Evolutionary conservation across 768 basidiomycete genomes (phyloP), one percentile per base, ranked within the genome.

Genomic region (Termitomyces sp.): DNA sequence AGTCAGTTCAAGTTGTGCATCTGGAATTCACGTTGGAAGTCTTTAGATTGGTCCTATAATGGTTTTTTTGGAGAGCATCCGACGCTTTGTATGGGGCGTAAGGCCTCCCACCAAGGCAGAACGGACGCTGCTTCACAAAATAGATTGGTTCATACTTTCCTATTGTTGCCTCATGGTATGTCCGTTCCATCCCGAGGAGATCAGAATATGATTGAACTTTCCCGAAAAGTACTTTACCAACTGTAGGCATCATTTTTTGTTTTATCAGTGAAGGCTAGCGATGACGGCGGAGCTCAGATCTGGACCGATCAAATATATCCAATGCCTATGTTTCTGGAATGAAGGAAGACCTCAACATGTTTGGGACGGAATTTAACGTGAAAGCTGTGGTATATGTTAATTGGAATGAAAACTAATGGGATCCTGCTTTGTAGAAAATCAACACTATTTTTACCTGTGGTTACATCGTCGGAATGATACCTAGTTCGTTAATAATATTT

Each of bases 251-350:
- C 42, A 21, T 35, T 52, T 44, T 14, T 43, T 53, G 35, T 51
- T 53, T 54, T 54, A 50, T 46, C 45, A 38, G 14, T 43, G 10
- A 44, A n/a, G n/a, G 16, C 37, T 47, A 58, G 29, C 49, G 51
- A 60, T 43, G 50, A 54, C 62, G 29, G 43, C 43, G 31, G 27
- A 38, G 60, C 14, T 34, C 34, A 87, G 85, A 87, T 69, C 74
- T 89, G 21, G 86, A 87, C 67, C 73, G 86, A 55, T 84, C 85
- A 32, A 87, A 87, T 68, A 73, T 89, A 29, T 75, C 77, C 61
- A 90, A 90, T 68, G 88, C 88, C 11, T 89, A 87, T 68, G 85
- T 88, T n/a, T 87, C 85, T 5, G 88, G 88, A 6, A 88, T 91
- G 87, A 84, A 79, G 59, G 85, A 89, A 68, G 87, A 87, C 21